These are phyloP conservation scores for Cucumis hystrix DNA, from an alignment of 306 rosid genomes.

Conservation along the genomic window DNA sequence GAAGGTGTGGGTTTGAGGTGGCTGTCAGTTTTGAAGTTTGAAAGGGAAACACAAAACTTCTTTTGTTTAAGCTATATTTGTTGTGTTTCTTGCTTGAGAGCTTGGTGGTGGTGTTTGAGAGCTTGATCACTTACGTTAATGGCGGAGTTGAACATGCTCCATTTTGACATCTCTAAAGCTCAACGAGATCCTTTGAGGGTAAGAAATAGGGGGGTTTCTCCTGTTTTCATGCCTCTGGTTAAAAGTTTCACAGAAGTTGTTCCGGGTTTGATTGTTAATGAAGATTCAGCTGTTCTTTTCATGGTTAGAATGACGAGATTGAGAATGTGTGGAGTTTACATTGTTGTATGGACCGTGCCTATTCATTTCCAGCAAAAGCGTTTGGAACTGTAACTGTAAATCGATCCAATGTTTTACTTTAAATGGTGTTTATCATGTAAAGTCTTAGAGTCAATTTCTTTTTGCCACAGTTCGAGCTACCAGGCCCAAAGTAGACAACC, in stretches of 20 bases:
- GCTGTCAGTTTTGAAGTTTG: neutral
- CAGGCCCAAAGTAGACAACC: neutral
- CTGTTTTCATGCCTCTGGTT: neutral
- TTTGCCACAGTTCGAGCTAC: neutral
- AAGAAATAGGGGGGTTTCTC: neutral
- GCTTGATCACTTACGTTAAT: neutral
- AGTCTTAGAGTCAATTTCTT: neutral
- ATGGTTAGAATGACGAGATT: neutral
- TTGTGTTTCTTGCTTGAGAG: neutral
- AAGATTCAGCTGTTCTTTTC: neutral
- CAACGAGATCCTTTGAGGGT: neutral
- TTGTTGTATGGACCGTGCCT: neutral
- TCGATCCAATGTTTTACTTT: neutral
- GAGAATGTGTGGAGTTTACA: neutral
- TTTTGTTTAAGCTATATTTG: neutral
- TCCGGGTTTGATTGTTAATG: neutral
- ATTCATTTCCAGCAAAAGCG: neutral
- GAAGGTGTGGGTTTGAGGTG: neutral
- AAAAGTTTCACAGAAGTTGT: neutral
- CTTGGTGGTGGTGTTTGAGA: neutral
- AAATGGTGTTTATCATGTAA: neutral
- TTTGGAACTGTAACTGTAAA: neutral
- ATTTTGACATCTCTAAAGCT: neutral
- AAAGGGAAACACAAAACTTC: neutral
- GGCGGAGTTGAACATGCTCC: neutral